Conservation (phyloP, 257 asterid genomes). For the Anisodus acutangulus region DNA sequence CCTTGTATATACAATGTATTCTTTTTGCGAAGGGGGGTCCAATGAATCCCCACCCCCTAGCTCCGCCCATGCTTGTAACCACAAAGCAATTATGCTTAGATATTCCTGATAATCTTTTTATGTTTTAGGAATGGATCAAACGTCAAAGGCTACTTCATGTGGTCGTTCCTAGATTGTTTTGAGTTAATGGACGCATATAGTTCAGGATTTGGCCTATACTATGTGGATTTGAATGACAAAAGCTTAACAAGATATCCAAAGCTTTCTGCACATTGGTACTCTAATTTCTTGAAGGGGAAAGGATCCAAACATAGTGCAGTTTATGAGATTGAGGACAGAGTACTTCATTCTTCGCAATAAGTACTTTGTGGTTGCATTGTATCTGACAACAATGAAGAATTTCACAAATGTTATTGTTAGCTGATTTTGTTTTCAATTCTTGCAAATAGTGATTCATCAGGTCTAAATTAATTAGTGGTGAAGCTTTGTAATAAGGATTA, state of each 20-base stretch:
- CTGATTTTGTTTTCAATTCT: not conserved
- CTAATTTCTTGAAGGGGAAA: conserved; percentile 53
- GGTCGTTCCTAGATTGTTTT: conserved; percentile 67
- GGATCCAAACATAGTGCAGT: conserved; percentile 20
- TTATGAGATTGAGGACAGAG: not conserved
- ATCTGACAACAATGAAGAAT: not conserved
- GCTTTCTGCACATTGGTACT: conserved; percentile 56
- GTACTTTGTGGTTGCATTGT: not conserved
- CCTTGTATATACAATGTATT: not conserved
- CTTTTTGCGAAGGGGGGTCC: no score
- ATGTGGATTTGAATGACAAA: conserved; percentile 64
- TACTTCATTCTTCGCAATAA: conserved; percentile 4
- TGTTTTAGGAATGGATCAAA: conserved; percentile 60
- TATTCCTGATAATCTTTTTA: not conserved
- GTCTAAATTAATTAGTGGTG: not conserved
- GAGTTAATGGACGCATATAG: conserved; percentile 52
- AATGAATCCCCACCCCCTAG: not conserved
- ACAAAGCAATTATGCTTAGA: not conserved
- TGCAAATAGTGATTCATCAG: not conserved
- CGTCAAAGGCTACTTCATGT: conserved; percentile 54
- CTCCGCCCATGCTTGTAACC: not conserved
- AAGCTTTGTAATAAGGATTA: not conserved
- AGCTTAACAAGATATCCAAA: conserved; percentile 49
- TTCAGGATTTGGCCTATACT: conserved; percentile 50
- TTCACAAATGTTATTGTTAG: not conserved